Evolutionary conservation across 768 basidiomycete species (phyloP).

Genomic region (Mycena floridula): DNA sequence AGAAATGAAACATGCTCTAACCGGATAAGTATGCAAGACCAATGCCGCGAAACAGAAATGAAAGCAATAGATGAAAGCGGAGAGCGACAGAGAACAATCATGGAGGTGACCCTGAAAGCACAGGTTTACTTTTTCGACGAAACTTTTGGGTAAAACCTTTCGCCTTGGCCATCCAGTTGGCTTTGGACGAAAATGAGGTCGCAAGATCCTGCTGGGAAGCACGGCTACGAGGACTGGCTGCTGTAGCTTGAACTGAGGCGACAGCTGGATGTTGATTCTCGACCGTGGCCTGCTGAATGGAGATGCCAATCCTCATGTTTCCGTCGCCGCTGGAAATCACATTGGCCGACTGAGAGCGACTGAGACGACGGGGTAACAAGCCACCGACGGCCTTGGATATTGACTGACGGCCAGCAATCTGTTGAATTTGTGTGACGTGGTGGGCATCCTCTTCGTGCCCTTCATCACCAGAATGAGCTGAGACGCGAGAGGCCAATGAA

Average conservation of each 20-base stretch:
- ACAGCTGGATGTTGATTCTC: slow-evolving; percentile 22
- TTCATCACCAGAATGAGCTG: slow-evolving; percentile 27
- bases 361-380: slow-evolving; percentile 40
- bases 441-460: slow-evolving; percentile 33
- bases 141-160: slow-evolving; percentile 38
- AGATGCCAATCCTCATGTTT: slow-evolving; percentile 35
- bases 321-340: slow-evolving; percentile 24
- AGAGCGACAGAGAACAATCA: slow-evolving; percentile 2
- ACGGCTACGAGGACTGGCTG: slow-evolving; percentile 26
- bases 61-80: not conserved
- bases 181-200: slow-evolving; percentile 12
- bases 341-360: slow-evolving; percentile 33
- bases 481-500: slow-evolving; percentile 36
- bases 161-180: slow-evolving; percentile 28
- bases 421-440: slow-evolving; percentile 44
- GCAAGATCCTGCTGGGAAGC: slow-evolving; percentile 26
- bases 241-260: slow-evolving; percentile 20
- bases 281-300: slow-evolving; percentile 40
- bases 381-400: slow-evolving; percentile 35
- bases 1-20: not conserved
- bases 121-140: slow-evolving; percentile 28
- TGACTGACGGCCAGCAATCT: slow-evolving; percentile 36
- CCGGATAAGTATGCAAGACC: not conserved
- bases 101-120: slow-evolving; percentile 5
- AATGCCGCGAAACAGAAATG: slow-evolving; percentile 4